These are phyloP conservation scores for Oryza rufipogon DNA, from an alignment of 176 grass and related monocot genomes.

Conservation along the genomic window DNA sequence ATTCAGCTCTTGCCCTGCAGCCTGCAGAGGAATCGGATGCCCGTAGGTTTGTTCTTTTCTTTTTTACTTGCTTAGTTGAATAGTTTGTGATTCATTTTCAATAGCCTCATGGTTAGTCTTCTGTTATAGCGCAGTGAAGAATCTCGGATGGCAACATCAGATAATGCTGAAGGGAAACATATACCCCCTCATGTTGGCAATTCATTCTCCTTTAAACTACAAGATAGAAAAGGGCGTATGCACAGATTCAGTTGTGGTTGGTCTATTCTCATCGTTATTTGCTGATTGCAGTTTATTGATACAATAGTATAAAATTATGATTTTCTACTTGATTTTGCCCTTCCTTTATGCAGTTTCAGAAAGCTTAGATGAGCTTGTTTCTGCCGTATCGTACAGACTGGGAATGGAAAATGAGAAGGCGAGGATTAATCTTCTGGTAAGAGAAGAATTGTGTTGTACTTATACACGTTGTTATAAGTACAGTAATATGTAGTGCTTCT, in stretches of 20 bases:
- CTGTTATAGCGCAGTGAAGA: constrained; percentile 54
- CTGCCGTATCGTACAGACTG: constrained; percentile 56
- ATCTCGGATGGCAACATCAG: constrained; percentile 45
- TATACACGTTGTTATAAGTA: background rate
- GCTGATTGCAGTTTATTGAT: background rate
- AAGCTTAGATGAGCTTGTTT: constrained; percentile 61
- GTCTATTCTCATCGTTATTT: constrained; percentile 35
- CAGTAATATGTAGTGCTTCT: background rate
- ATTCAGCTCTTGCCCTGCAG: constrained; percentile 67
- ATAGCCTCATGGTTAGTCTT: constrained; percentile 13
- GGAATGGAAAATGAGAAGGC: constrained; percentile 44
- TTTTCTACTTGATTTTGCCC: background rate
- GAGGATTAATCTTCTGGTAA: constrained; percentile 79
- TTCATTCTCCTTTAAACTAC: constrained; percentile 60
- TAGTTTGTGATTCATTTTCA: background rate
- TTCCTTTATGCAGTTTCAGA: constrained; percentile 52
- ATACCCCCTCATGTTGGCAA: constrained; percentile 56
- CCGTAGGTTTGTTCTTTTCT: constrained; percentile 53
- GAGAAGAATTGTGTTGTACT: constrained; percentile 2
- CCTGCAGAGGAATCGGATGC: constrained; percentile 62
- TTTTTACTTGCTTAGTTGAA: background rate
- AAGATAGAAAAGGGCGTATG: constrained; percentile 57
- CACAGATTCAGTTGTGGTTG: constrained; percentile 78
- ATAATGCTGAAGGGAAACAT: constrained; percentile 52
- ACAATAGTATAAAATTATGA: background rate